phyloP scores from a whole-genome alignment of 768 basidiomycete species.

The Macrocybe gigantea region DNA sequence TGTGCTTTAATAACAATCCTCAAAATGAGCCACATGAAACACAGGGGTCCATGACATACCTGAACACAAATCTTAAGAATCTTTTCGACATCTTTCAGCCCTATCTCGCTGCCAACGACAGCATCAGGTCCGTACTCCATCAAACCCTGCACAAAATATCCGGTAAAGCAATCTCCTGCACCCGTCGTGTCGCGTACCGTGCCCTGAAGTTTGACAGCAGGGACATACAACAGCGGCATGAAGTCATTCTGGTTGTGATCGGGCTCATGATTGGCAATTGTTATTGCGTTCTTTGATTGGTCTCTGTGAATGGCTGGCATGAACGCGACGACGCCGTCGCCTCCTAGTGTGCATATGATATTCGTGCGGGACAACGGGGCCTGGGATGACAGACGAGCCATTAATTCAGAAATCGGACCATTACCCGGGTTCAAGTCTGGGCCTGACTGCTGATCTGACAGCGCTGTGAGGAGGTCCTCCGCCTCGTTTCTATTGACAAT shows the following conservation, averaged over 20 bases:
- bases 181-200: conserved; percentile 49
- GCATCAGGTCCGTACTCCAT: conserved; percentile 33
- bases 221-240: conserved; percentile 29
- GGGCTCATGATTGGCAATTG: not conserved
- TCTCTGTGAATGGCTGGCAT: conserved; percentile 22
- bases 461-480: conserved; percentile 22
- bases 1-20: not conserved
- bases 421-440: too few relatives aligned
- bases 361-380: conserved; percentile 29
- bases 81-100: conserved; percentile 22
- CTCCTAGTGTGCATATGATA: conserved; percentile 53
- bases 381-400: conserved; percentile 15
- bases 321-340: conserved; percentile 41
- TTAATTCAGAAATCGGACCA: conserved; percentile 7
- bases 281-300: conserved; percentile 9
- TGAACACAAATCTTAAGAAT: conserved; percentile 36
- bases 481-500: conserved; percentile 53
- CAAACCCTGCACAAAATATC: conserved; percentile 51
- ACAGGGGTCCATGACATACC: conserved; percentile 17
- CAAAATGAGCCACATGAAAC: not conserved
- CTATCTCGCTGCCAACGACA: conserved; percentile 19
- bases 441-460: not conserved
- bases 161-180: conserved; percentile 61
- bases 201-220: conserved; percentile 38
- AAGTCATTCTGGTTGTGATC: not conserved